Base-by-base conservation (phyloP, 1,139 yeast species). In the Kodamaea sp. region DNA sequence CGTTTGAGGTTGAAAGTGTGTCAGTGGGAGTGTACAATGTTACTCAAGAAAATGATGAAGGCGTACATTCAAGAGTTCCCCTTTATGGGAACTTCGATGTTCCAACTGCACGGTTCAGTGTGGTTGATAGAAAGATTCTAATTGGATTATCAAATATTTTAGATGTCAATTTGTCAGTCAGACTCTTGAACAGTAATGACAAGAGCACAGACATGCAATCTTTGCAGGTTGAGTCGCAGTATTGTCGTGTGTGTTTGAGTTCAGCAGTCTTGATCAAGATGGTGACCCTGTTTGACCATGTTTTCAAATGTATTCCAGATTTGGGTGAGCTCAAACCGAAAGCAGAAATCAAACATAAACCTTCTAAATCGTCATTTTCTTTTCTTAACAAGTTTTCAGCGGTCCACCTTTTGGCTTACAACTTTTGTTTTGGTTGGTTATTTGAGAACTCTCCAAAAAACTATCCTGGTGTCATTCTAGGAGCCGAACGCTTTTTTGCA, bases 381-480 rank as follows among this genome's bases (percentile, higher is more conserved):
- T 39, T 44, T 24, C 43, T 45, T 27, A 37, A 56, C 31, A 55
- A 58, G 7, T 66, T 74, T 40, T 61, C 74, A 12, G 60, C 85
- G 0, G 64, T 84, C 26, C 83, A 78, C 37, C 68, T 85, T 29
- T 56, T 80, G 8, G 75, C 89, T 0, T 76, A 80, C 45, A 78
- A 83, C 46, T 71, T 84, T 42, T 83, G 94, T 48, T 41, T 83
- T 22, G 95, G 95, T 0, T 86, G 95, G 89, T 55, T 87, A 5
- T 83, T 83, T 52, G 61, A 59, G 22, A 54, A 53, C 19, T 40
- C 57, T 4, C 63, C 64, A 16, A 74, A 75, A 15, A 68, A 65
- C 18, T 70, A 70, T 32, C 81, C 82, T 0, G 96, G 96, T 13
- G 52, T 86, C n/a, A 79, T 84, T 27, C 44, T 79, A 29, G 96